Evolutionary conservation across 768 basidiomycete genomes (phyloP).

Genomic region (Lactarius hatsudake): DNA sequence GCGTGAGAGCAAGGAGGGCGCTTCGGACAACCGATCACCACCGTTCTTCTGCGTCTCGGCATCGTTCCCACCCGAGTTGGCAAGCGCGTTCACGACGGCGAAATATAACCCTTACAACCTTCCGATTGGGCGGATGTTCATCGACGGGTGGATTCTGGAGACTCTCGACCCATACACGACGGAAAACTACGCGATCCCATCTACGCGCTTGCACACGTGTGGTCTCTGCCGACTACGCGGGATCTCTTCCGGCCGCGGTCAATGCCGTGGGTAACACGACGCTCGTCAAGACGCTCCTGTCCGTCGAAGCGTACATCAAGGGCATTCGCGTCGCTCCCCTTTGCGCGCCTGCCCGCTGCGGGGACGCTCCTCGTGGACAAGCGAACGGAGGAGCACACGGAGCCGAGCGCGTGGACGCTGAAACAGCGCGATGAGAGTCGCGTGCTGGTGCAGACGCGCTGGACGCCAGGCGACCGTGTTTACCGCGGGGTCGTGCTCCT

Average conservation of each 20-base stretch:
- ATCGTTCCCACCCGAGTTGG: constrained; percentile 72
- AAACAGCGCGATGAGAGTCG: constrained; percentile 57
- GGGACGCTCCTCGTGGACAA: constrained; percentile 58
- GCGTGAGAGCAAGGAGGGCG: constrained; percentile 38
- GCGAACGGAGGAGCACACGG: constrained; percentile 45
- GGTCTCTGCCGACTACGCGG: constrained; percentile 83
- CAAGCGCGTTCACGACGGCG: constrained; percentile 47
- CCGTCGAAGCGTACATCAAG: constrained; percentile 74
- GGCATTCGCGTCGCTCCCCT: constrained; percentile 59
- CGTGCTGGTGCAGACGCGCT: constrained; percentile 54
- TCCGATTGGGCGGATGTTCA: constrained; percentile 75
- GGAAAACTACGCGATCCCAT: constrained; percentile 93
- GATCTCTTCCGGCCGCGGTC: constrained; percentile 77
- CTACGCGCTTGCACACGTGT: constrained; percentile 86
- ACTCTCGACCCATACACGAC: constrained; percentile 94
- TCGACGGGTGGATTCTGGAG: constrained; percentile 96
- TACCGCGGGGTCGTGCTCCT: constrained; percentile 55
- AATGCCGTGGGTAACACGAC: constrained; percentile 83
- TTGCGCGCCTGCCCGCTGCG: constrained; percentile 64
- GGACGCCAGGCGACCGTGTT: constrained; percentile 46
- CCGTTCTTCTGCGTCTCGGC: constrained; percentile 82
- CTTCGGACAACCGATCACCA: constrained; percentile 35
- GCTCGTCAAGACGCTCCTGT: constrained; percentile 67
- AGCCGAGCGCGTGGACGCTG: constrained; percentile 53
- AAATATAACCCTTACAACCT: constrained; percentile 77